Conservation (phyloP, 208 protist species). For the Herpetomonas muscarum region DNA sequence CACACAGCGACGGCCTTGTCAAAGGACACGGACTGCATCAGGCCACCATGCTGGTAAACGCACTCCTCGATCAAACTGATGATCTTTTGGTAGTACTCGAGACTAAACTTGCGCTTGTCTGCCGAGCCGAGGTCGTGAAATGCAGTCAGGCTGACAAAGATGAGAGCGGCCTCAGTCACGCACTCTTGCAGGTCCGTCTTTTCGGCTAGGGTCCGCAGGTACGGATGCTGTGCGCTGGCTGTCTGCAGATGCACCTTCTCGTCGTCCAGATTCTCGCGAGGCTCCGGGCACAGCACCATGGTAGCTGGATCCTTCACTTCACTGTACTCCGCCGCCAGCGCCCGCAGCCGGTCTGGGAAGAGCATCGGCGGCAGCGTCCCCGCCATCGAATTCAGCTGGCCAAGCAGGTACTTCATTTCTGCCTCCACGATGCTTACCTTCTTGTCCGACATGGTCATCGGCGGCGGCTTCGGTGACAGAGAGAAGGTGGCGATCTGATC, state of each 20-base stretch:
- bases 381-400: conserved; percentile 9
- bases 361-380: conserved; percentile 15
- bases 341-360: conserved; percentile 6
- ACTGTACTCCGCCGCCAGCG: conserved; percentile 10
- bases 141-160: conserved; percentile 14
- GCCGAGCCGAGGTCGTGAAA: conserved; percentile 9
- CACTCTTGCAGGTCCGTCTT: conserved; percentile 18
- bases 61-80: conserved; percentile 18
- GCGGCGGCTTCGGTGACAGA: conserved; percentile 11
- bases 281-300: conserved; percentile 10
- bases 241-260: conserved; percentile 2
- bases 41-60: conserved; percentile 14
- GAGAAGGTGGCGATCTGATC: conserved; percentile 15
- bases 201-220: conserved; percentile 3
- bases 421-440: conserved; percentile 11
- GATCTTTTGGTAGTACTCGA: conserved; percentile 15
- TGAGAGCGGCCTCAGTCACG: conserved; percentile 11
- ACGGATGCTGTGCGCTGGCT: neutral
- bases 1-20: conserved; percentile 17
- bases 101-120: conserved; percentile 5
- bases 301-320: conserved; percentile 23
- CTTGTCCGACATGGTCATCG: conserved; percentile 4
- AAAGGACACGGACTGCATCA: conserved; percentile 14
- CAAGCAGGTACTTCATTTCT: conserved; percentile 12
- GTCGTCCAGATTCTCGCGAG: conserved; percentile 8